Conservation (phyloP, 2,329 filamentous ascomycete genomes). For the Moelleriella libera region DNA sequence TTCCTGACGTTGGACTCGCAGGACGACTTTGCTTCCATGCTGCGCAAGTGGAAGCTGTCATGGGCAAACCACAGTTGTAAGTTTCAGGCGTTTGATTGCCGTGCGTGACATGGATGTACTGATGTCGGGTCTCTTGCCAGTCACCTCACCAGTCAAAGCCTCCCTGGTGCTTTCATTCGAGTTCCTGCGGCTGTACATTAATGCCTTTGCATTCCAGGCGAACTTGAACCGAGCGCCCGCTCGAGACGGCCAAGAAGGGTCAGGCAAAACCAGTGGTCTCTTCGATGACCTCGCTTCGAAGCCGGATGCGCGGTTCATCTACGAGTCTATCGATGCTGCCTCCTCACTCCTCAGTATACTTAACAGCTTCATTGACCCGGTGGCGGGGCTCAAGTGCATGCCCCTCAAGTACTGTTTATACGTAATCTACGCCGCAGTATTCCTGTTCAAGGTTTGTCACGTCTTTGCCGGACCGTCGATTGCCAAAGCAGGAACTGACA, state of each 20-base stretch:
- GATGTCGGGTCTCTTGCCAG: conserved; percentile 13
- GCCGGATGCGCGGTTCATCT: conserved; percentile 51
- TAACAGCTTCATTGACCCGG: conserved; percentile 44
- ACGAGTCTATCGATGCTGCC: conserved; percentile 49
- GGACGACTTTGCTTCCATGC: conserved; percentile 56
- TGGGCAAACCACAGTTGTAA: conserved; percentile 53
- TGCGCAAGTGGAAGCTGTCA: conserved; percentile 55
- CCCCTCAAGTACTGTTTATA: conserved; percentile 49
- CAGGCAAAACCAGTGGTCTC: conserved; percentile 19
- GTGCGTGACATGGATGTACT: neutral
- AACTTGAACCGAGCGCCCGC: conserved; percentile 37
- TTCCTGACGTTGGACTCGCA: conserved; percentile 3
- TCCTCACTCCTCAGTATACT: conserved; percentile 46
- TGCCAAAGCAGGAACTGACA: too few relatives aligned
- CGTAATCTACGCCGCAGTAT: conserved; percentile 49
- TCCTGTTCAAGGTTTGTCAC: conserved; percentile 43
- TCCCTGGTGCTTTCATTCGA: conserved; percentile 58
- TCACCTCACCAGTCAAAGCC: conserved; percentile 50
- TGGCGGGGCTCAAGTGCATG: conserved; percentile 47
- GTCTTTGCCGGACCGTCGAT: neutral
- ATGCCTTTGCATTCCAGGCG: conserved; percentile 63
- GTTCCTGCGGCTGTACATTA: conserved; percentile 59
- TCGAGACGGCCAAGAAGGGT: conserved; percentile 17
- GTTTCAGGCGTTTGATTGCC: conserved; percentile 5
- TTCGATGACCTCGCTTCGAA: conserved; percentile 43